Evolutionary conservation across 305 asterid species (phyloP).

Genomic region (Plantago lanceolata): DNA sequence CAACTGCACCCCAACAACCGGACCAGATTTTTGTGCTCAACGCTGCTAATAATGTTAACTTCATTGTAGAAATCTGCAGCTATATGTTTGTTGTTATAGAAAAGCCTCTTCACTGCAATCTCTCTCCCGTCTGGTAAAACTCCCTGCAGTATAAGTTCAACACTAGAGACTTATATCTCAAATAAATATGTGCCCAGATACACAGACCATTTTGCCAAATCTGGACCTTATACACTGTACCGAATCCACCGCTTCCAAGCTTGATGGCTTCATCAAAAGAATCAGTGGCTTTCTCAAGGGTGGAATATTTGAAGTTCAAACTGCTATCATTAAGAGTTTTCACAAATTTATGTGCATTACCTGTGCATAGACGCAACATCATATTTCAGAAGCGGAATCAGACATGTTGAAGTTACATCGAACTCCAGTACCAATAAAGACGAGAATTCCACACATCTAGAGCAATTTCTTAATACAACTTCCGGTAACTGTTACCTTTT

Average conservation of each 20-base stretch:
- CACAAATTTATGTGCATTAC: constrained; percentile 41
- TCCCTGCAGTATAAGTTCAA: constrained; percentile 40
- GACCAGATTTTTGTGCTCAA: constrained; percentile 70
- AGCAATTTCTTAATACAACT: background rate
- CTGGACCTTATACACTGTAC: constrained; percentile 55
- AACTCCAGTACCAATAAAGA: too few relatives aligned
- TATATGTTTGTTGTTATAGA: constrained; percentile 63
- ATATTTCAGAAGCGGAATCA: background rate
- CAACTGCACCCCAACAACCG: constrained; percentile 78
- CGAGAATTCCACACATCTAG: background rate
- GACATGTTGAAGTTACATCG: background rate
- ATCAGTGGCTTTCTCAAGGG: constrained; percentile 63
- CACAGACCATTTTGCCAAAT: background rate
- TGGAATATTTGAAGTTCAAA: constrained; percentile 63
- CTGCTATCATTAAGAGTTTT: constrained; percentile 51
- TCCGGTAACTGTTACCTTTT: background rate
- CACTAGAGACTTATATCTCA: background rate
- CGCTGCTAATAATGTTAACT: constrained; percentile 73
- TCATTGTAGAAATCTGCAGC: constrained; percentile 81
- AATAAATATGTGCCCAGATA: background rate
- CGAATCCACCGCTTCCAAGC: constrained; percentile 76
- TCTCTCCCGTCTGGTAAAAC: constrained; percentile 76
- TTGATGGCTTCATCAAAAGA: constrained; percentile 57
- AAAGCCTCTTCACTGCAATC: constrained; percentile 80
- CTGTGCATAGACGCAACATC: constrained; percentile 26